Evolutionary conservation across 192 early-diverging fungal genomes (phyloP).

Genomic region (Chytriomyces hyalinus): DNA sequence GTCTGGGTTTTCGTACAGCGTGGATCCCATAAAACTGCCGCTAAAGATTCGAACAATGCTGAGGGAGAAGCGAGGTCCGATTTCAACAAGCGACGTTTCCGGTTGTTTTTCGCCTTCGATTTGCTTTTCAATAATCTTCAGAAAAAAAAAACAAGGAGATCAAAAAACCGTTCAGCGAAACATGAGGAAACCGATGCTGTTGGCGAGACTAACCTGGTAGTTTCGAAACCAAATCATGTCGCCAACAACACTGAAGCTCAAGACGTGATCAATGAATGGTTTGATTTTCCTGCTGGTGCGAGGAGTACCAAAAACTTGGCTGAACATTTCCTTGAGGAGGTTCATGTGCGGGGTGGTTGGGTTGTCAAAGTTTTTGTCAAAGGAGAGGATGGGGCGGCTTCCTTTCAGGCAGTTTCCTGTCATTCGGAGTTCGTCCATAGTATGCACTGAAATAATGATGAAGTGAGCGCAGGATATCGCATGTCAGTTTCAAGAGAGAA

Average conservation of each 20-base stretch:
- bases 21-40: conserved; percentile 90
- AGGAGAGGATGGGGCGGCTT: conserved; percentile 91
- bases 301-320: conserved; percentile 87
- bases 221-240: conserved; percentile 96
- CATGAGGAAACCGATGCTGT: background rate
- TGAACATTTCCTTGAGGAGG: conserved; percentile 93
- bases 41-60: conserved; percentile 93
- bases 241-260: conserved; percentile 62
- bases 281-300: conserved; percentile 87
- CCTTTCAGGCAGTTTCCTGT: conserved; percentile 98
- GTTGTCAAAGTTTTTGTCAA: conserved; percentile 91
- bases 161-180: too few relatives aligned
- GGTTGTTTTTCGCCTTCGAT: conserved; percentile 64
- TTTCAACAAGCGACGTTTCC: conserved; percentile 87
- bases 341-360: conserved; percentile 73
- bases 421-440: conserved; percentile 98
- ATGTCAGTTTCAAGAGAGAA: too few relatives aligned
- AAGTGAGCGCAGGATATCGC: too few relatives aligned
- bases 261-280: conserved; percentile 96
- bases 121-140: conserved; percentile 79
- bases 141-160: too few relatives aligned
- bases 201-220: conserved; percentile 78
- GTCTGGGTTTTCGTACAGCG: conserved; percentile 88
- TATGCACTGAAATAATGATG: conserved; percentile 92
- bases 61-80: conserved; percentile 96